Base-by-base conservation (phyloP, 1,284 basidiomycete species). In the Flammula alnicola region DNA sequence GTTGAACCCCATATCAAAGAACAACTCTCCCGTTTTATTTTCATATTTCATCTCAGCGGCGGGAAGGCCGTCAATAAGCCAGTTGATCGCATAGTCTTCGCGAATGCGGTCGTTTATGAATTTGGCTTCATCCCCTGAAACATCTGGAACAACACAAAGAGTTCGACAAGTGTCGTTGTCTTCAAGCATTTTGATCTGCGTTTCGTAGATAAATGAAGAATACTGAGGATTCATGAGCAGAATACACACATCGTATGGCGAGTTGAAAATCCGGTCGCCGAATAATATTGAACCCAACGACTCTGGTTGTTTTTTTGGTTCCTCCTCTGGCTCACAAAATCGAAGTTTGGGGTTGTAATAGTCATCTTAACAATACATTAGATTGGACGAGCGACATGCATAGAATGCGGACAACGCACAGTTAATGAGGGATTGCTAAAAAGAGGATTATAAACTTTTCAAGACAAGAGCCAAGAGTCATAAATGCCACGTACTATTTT, bases 21-120 rank as follows among this genome's bases (percentile, higher is more conserved):
- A 97, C 16, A 88, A 68, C 46, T 96, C 93, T 14, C 82, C 80
- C 2, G 84, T 91, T 59, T 86, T 80, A 44, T 77, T 65, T 65
- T 96, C 93, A 38, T 78, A 71, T 71, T 93, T 95, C 86, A 93
- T 90, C 69, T 96, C 93, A 4, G 93, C 93, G 6, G 91, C 93
- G 3, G 96, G 96, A 29, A 98, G 79, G 3, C 95, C 95, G 63
- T 98, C 95, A 37, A 98, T 78, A 47, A 98, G 85, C 87, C 95
- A 96, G 65, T 98, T 98, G 55, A 98, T 74, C 0, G 93, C 93
- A 64, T 98, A 98, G 64, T 95, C 91, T 66, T 98, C 93, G 38
- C 80, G 79, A 65, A 98, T 96, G 43, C 93, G 86, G 51, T 90
- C 86, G 62, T 97, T 97, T 67, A 98, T 88, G 68, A 97, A 97